Base-by-base conservation (phyloP, 208 protist genomes). In the Jaenimonas drosophilae region DNA sequence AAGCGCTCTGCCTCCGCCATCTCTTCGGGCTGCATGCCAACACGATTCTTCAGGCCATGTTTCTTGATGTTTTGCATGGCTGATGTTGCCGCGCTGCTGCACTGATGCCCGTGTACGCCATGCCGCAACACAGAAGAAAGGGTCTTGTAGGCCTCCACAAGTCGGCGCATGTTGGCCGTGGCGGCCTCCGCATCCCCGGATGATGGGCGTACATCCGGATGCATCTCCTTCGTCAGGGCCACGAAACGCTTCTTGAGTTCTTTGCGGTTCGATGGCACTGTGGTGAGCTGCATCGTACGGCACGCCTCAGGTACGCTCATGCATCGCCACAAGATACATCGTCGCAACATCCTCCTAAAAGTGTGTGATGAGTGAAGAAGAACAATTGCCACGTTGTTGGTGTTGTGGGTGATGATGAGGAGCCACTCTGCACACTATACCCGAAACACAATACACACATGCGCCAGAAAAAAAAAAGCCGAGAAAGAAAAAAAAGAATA, bases 201-300 rank as follows among this genome's bases (percentile, higher is more conserved):
- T 14, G 9, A 9, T 3, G 48, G 40, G 48, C 77, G 55, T 36
- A 80, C 59, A 50, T 92, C 84, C 0, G 84, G 84, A 47, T 92
- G 84, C 33, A 70, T 52, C 37, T 75, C 63, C 49, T 85, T 84
- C 2, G 76, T 70, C 25, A 89, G 60, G 46, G 73, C 53, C 6
- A 88, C 40, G 38, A 82, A 92, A 19, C 65, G 66, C 52, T 65
- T 73, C 53, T 80, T 83, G 17, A 92, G 66, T 12, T 72, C 65
- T 37, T 49, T 48, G 34, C 75, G 73, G 21, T 65, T 68, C 11
- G 63, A 51, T 0, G 81, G 81, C 20, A 74, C 76, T 3, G 56
- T 47, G 24, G 60, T 49, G 39, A 86, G 82, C 32, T 70, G 67
- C 54, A 90, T 68, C 21, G 64, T 49, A 7, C 56, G 59, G 50